Conservation (phyloP, 345 rosid genomes). For the Aurinia saxatilis region DNA sequence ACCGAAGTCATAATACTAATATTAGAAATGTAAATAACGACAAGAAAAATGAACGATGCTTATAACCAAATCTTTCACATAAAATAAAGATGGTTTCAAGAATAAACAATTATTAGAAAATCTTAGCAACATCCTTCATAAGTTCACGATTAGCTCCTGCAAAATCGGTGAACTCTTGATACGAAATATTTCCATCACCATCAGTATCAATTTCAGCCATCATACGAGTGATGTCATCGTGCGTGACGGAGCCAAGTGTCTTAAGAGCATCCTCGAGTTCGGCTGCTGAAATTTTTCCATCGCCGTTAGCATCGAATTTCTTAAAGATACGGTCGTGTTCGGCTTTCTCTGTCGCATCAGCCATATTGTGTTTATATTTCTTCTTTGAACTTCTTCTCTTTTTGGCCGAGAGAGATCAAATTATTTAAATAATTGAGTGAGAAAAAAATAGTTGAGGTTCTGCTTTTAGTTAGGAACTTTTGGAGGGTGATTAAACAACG, state of each 20-base stretch:
- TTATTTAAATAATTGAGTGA: constrained; percentile 9
- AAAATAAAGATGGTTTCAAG: not conserved
- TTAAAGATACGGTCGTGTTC: constrained; percentile 61
- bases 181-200: constrained; percentile 73
- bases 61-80: not conserved
- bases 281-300: constrained; percentile 59
- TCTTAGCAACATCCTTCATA: constrained; percentile 75
- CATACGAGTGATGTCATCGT: constrained; percentile 58
- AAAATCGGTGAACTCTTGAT: constrained; percentile 53
- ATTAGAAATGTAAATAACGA: not conserved
- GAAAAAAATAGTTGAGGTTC: constrained; percentile 4
- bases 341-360: constrained; percentile 45
- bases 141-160: constrained; percentile 65
- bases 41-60: not conserved
- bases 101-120: constrained; percentile 30
- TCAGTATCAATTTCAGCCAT: constrained; percentile 84
- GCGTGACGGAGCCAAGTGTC: constrained; percentile 49
- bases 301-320: constrained; percentile 62
- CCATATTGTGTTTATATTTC: constrained; percentile 32
- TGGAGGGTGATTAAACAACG: constrained; percentile 10
- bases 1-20: not conserved
- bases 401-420: not conserved
- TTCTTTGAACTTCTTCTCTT: not conserved
- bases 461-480: constrained; percentile 23
- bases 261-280: constrained; percentile 70